Base-by-base conservation (phyloP, 2,329 filamentous ascomycete genomes). In the Pleoardoris graminearum region DNA sequence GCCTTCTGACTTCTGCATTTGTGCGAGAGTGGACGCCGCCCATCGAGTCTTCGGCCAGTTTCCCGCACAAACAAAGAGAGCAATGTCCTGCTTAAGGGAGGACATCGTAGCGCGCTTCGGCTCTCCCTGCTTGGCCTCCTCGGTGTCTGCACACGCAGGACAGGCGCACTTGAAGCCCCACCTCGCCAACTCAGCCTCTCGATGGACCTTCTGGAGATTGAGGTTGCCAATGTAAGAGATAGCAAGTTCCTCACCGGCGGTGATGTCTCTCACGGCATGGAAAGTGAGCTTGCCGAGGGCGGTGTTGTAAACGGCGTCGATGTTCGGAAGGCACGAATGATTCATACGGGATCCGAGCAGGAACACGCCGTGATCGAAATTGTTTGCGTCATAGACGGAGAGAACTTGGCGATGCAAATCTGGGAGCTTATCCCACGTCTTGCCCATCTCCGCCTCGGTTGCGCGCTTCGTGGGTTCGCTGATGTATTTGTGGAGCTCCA, bases 321-420 rank as follows among this genome's bases (percentile, higher is more conserved):
- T 53, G 39, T 71, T 71, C 3, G 61, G 67, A 7, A 57, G 55
- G 51, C 68, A 71, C 11, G 60, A 64, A 45, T 71, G 68, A 48
- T 71, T 71, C 49, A 71, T 56, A 10, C 62, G 60, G 17, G 58
- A 59, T 25, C 58, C 54, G 8, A 61, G 54, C 37, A 65, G 68
- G 23, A 65, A 58, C 3, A 55, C 43, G n/a, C 39, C 38, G 3
- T 36, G 22, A 12, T 29, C 22, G 36, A 51, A 55, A 32, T 25
- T 42, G 30, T 58, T 53, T 5, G 55, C 51, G 12, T 35, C 37
- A 11, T 46, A 55, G 4, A 58, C 37, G 10, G 29, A 27, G 19
- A 55, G 42, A 12, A 48, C 49, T 17, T 43, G 47, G 14, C 47
- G 45, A 12, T 58, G 32, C 14, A 25, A 25, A 8, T 44, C 33